Base-by-base conservation (phyloP, 192 early-diverging fungal species). In the Rhizoclosmatium globosum region DNA sequence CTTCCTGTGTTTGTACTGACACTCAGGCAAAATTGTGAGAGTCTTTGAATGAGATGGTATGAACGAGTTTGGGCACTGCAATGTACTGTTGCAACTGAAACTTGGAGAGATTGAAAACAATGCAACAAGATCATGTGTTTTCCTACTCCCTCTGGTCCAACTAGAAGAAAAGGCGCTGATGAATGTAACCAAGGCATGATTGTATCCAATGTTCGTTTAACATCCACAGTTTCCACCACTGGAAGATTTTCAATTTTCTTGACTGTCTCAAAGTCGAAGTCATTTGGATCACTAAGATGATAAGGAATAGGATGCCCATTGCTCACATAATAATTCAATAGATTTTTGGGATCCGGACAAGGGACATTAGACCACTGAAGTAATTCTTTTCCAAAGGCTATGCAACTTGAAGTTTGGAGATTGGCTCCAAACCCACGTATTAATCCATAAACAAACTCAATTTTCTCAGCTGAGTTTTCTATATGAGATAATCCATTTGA, bases 31-130 rank as follows among this genome's bases (percentile, higher is more conserved):
- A 78, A 82, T 50, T 90, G 89, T 38, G 77, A 78, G 1, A 90
- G 80, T 21, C 86, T 71, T 61, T 87, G 88, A n/a, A 90, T 57
- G 1, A 90, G 69, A 61, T 90, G 89, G 47, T 74, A 77, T 0
- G 89, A 88, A 45, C 79, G 44, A 2, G 89, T 90, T 76, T 90
- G 89, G 1, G 89, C 83, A 69, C 88, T 90, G 77, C 89, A 90
- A 73, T 89, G 85, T 38, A 90, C 85, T 9, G 81, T 86, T 2
- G 84, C 85, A 2, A 90, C 80, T 59, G 85, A 68, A 0, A 78
- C 76, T 43, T 80, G 79, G 1, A 88, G 64, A 45, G 82, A 71
- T 15, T 77, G 78, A 67, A 89, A 89, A 76, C 89, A 90, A 44
- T 86, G 79, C 39, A 80, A 68, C n/a, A 90, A 77, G 13, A 88